These are phyloP conservation scores for Oidiodendron maius DNA, from an alignment of 495 filamentous ascomycete species.

Conservation along the genomic window DNA sequence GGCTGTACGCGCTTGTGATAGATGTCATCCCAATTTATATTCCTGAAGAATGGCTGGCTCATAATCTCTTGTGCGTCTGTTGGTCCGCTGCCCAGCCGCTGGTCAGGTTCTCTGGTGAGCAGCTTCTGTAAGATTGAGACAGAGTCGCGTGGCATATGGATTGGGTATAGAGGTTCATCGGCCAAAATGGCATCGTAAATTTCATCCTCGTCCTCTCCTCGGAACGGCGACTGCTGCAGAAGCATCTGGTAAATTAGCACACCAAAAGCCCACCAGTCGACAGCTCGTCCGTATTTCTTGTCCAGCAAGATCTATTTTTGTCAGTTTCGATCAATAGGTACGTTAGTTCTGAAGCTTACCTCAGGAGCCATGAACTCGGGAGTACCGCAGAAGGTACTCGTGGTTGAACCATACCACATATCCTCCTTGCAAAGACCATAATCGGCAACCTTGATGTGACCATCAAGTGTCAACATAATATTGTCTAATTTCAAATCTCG, in stretches of 20 bases:
- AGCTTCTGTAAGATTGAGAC: conserved; percentile 98
- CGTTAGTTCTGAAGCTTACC: conserved; percentile 42
- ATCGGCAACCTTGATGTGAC: conserved; percentile 98
- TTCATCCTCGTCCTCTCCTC: conserved; percentile 98
- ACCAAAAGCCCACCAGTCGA: conserved; percentile 99
- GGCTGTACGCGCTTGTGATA: conserved; percentile 88
- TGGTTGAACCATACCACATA: conserved; percentile 98
- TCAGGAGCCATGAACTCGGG: conserved; percentile 99
- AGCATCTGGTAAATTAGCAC: conserved; percentile 99
- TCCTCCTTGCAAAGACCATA: conserved; percentile 99
- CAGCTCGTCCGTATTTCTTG: conserved; percentile 97
- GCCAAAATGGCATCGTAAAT: conserved; percentile 99
- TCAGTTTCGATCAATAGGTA: conserved; percentile 7
- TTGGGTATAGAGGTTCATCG: conserved; percentile 95
- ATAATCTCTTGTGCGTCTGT: conserved; percentile 99
- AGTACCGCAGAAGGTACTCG: conserved; percentile 97
- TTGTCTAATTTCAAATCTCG: conserved; percentile 99
- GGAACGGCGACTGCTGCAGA: conserved; percentile 96
- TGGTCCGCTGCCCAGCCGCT: conserved; percentile 86
- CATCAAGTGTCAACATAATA: conserved; percentile 91
- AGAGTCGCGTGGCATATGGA: conserved; percentile 97
- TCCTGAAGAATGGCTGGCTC: conserved; percentile 97
- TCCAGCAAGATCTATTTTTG: conserved; percentile 82
- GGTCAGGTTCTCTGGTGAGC: conserved; percentile 88
- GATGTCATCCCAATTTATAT: conserved; percentile 97